Conservation (phyloP, 495 filamentous ascomycete species). For the Xylaria cubensis region DNA sequence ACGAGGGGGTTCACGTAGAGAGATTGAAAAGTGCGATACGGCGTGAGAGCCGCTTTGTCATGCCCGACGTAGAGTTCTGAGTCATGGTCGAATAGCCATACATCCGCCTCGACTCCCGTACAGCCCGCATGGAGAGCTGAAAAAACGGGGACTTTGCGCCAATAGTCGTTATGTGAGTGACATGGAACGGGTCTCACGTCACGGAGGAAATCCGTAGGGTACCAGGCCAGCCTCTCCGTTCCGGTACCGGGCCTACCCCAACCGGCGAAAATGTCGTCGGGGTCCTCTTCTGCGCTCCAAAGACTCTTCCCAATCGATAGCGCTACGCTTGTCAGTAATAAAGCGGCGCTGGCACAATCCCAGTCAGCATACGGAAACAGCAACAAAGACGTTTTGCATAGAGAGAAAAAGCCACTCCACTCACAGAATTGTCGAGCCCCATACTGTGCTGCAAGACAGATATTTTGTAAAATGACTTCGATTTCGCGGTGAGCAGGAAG, state of each 20-base stretch:
- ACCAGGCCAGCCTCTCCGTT: constrained; percentile 60
- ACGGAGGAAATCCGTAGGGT: constrained; percentile 78
- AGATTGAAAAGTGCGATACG: constrained; percentile 62
- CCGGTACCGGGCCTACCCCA: constrained; percentile 58
- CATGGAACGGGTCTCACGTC: constrained; percentile 73
- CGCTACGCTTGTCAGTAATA: constrained; percentile 53
- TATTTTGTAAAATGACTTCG: background rate
- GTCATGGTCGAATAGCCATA: constrained; percentile 79
- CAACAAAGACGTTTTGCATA: background rate
- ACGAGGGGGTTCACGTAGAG: constrained; percentile 72
- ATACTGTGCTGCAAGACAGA: constrained; percentile 24
- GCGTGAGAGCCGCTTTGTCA: constrained; percentile 56
- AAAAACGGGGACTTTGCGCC: constrained; percentile 73
- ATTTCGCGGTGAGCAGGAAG: background rate
- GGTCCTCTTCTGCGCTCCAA: constrained; percentile 60
- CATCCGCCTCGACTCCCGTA: constrained; percentile 84
- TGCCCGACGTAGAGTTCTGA: constrained; percentile 64
- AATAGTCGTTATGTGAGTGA: constrained; percentile 93
- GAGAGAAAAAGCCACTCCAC: constrained; percentile 18
- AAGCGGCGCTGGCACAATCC: constrained; percentile 31
- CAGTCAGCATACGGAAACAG: constrained; percentile 31
- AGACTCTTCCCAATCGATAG: constrained; percentile 58
- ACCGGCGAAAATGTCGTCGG: constrained; percentile 59
- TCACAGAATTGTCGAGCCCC: constrained; percentile 45
- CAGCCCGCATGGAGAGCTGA: constrained; percentile 69